Conservation (phyloP, 164 flowering plant genomes). For the Berberis vulgaris region DNA sequence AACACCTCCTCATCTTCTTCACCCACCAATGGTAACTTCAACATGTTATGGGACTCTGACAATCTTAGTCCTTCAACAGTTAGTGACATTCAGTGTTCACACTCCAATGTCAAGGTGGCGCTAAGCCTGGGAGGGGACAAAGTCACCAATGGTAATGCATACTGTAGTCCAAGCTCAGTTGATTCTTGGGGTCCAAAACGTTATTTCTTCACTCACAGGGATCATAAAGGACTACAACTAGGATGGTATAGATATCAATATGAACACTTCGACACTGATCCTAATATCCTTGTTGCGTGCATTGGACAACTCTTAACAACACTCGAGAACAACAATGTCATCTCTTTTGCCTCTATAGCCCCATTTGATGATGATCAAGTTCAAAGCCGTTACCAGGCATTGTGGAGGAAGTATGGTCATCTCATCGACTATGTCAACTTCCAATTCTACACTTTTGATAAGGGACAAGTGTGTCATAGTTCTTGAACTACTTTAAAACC, state of each 20-base stretch:
- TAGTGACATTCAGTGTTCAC: constrained; percentile 23
- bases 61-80: constrained; percentile 37
- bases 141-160: constrained; percentile 14
- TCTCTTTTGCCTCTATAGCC: constrained; percentile 49
- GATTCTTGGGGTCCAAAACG: constrained; percentile 54
- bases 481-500: constrained; percentile 19
- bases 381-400: constrained; percentile 37
- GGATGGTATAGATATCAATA: constrained; percentile 56
- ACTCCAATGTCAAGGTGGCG: constrained; percentile 42
- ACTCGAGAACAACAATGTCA: constrained; percentile 28
- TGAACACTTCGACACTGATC: constrained; percentile 36
- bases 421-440: constrained; percentile 47
- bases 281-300: constrained; percentile 38
- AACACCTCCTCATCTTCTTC: constrained; percentile 25
- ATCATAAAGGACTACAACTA: constrained; percentile 34
- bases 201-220: constrained; percentile 40
- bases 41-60: constrained; percentile 41
- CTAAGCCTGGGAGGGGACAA: constrained; percentile 53
- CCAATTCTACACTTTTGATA: constrained; percentile 45
- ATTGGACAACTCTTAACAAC: constrained; percentile 30
- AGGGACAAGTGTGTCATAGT: constrained; percentile 33
- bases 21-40: constrained; percentile 53
- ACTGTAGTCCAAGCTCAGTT: constrained; percentile 33
- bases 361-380: constrained; percentile 38
- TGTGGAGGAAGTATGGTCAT: constrained; percentile 37